Conservation (phyloP, 148 eudicot genomes). For the Silene latifolia region DNA sequence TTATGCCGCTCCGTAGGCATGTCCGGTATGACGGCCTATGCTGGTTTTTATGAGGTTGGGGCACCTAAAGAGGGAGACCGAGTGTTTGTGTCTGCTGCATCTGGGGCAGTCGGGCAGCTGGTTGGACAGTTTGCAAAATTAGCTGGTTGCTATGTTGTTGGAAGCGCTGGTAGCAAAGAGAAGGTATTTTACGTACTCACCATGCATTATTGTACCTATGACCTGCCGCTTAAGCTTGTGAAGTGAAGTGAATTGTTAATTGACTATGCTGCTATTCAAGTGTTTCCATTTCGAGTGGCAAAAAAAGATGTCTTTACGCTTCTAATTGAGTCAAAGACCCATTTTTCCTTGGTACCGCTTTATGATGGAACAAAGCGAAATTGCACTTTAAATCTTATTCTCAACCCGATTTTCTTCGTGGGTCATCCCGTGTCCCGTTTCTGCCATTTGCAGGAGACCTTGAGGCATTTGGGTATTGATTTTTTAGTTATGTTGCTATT, state of each 20-base stretch:
- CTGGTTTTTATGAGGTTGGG: conserved; percentile 44
- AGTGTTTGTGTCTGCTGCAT: conserved; percentile 53
- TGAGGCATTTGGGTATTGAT: too few species aligned
- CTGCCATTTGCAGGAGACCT: not conserved
- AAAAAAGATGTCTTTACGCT: too few species aligned
- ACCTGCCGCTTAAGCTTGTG: not conserved
- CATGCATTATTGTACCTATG: not conserved
- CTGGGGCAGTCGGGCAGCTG: conserved; percentile 59
- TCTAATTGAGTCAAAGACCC: too few species aligned
- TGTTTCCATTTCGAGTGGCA: too few species aligned
- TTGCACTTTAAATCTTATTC: too few species aligned
- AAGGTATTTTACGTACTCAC: conserved; percentile 30
- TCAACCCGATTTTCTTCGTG: too few species aligned
- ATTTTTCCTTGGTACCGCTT: too few species aligned
- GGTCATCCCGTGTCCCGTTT: too few species aligned
- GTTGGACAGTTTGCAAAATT: conserved; percentile 64
- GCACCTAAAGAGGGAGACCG: conserved; percentile 48
- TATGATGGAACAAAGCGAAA: too few species aligned
- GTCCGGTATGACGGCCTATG: conserved; percentile 55
- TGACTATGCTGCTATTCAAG: too few species aligned
- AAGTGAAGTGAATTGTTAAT: not conserved
- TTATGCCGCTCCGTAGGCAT: conserved; percentile 33
- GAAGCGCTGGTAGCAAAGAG: conserved; percentile 54
- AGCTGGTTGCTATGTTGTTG: conserved; percentile 56
- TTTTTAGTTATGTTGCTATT: not conserved